Percentiles rank a stretch among this genome's conserved stretches.
These are phyloP conservation scores for Taiozyma sp. DNA, from an alignment of 1,139 yeast species.

Conservation along the genomic window DNA sequence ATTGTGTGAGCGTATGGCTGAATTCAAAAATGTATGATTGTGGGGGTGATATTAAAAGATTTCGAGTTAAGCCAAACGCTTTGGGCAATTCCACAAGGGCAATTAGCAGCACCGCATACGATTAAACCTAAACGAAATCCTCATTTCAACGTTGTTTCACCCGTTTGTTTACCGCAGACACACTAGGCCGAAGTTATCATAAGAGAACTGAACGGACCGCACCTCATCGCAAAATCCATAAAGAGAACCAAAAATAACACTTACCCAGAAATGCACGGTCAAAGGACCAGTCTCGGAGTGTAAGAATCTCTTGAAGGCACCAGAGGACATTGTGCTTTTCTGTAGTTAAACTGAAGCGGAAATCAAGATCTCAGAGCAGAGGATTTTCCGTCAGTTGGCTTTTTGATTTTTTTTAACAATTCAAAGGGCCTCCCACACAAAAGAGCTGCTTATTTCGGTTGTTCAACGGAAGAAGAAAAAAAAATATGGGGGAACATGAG, in stretches of 20 bases:
- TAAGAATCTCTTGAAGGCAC: constrained; percentile 66
- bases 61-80: too few relatives aligned
- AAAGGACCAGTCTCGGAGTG: constrained; percentile 90
- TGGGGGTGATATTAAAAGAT: neutral
- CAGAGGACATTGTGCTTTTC: constrained; percentile 23
- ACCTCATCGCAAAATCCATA: neutral
- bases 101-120: too few relatives aligned
- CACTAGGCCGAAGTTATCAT: too few relatives aligned
- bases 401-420: neutral
- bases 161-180: too few relatives aligned
- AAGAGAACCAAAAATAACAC: constrained; percentile 12
- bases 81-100: too few relatives aligned
- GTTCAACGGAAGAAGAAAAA: neutral
- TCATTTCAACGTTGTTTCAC: too few relatives aligned
- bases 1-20: neutral
- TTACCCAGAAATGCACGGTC: constrained; percentile 92
- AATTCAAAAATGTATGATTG: neutral
- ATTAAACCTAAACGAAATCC: too few relatives aligned
- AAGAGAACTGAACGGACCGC: too few relatives aligned
- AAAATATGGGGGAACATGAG: neutral
- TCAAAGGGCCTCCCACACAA: neutral
- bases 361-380: neutral
- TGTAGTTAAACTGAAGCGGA: neutral
- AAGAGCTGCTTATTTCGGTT: neutral
- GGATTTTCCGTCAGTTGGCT: neutral